Percentiles rank a stretch among this genome's conserved stretches.
Evolutionary conservation across 163 green algal species (phyloP).

Genomic region (Scenedesmus sp.): DNA sequence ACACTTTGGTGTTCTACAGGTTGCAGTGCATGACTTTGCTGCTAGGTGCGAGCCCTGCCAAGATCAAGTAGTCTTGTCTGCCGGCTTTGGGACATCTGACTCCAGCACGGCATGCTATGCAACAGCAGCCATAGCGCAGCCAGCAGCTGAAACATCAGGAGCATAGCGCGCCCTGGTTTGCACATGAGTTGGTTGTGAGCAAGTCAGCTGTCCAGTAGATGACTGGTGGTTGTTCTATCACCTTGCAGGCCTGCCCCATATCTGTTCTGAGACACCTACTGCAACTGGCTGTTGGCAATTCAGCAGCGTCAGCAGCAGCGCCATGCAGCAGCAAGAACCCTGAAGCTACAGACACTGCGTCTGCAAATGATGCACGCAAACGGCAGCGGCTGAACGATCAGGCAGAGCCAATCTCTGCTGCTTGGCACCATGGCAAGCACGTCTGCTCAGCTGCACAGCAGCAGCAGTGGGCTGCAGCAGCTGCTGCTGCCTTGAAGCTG

Average conservation of each 20-base stretch:
- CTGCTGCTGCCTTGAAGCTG: neutral
- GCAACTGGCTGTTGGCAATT: constrained; percentile 12
- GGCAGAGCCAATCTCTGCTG: neutral
- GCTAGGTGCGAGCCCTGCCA: too few relatives aligned
- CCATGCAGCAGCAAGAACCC: neutral
- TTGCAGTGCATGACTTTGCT: neutral
- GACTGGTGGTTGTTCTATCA: neutral
- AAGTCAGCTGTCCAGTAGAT: too few relatives aligned
- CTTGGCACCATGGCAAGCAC: neutral
- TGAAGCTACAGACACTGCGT: neutral
- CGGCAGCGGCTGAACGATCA: neutral
- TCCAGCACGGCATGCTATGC: too few relatives aligned
- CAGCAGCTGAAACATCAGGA: too few relatives aligned
- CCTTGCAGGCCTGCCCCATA: neutral
- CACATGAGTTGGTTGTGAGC: too few relatives aligned
- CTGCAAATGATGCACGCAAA: neutral
- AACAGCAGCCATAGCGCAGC: too few relatives aligned
- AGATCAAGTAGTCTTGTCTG: too few relatives aligned
- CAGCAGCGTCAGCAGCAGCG: constrained; percentile 6
- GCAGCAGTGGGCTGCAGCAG: constrained; percentile 9
- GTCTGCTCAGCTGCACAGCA: neutral
- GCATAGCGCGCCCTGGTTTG: too few relatives aligned
- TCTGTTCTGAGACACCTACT: constrained; percentile 10
- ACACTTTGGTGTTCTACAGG: neutral
- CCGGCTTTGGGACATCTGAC: too few relatives aligned